Base-by-base conservation (phyloP, 257 asterid species). In the Capsicum chinense region DNA sequence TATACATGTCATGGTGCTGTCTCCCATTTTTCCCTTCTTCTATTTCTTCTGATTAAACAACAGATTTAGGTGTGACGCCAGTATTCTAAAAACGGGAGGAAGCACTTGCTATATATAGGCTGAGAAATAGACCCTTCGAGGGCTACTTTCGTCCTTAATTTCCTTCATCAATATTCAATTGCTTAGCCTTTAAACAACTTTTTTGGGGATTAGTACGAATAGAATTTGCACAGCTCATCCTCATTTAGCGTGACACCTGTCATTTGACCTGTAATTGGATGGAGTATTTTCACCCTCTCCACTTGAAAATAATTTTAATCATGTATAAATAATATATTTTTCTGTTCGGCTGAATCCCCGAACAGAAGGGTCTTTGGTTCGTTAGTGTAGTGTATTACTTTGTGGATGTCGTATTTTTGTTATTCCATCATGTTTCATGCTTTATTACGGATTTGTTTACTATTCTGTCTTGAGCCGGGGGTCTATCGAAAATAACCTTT, bases 1-100 rank as follows among this genome's bases (percentile, higher is more conserved):
- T 21, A 87, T 42, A 80, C 80, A 87, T 19, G 85, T 87, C 3
- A 79, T 79, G 35, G 88, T 87, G 19, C 85, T 74, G 60, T 7
- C 83, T 74, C 60, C 44, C 82, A 78, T 78, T 33, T 17, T 26
- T 33, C 13, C 3, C 10, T 66, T 21, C 13, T 52, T 73, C 58
- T 50, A 39, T 39, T 39, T 39, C 42, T 50, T 47, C 54, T 54
- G n/a, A 76, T 52, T 2, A 14, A 52, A 26, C 81, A 78, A 9
- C 44, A 39, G 56, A 68, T 33, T 33, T 66, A 35, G n/a, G n/a
- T 5, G 19, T 33, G 48, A 6, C 1, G 1, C 2, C 9, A 62
- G 17, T 74, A 50, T 26, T 74, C 19, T 73, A 66, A 48, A 19
- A 37, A 19, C 60, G 11, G 44, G 60, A 21, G 82, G 33, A 26